phyloP scores from a whole-genome alignment of 2,329 filamentous ascomycete species.

The Fusarium anguioides region DNA sequence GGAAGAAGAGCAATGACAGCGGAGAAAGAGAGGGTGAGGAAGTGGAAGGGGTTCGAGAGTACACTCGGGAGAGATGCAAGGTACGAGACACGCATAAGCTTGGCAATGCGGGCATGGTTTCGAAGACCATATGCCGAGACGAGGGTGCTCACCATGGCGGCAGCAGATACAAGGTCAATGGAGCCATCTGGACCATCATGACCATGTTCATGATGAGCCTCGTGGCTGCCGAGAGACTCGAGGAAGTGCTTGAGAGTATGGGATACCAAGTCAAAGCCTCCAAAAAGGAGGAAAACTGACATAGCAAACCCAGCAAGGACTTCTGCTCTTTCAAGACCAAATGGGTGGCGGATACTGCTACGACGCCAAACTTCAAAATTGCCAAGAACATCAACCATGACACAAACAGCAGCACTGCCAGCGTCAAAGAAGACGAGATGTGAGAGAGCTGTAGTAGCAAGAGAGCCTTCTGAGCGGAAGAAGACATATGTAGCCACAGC shows the following conservation, averaged over 20 bases:
- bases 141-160: constrained; percentile 84
- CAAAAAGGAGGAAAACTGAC: constrained; percentile 96
- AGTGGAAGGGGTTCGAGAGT: constrained; percentile 95
- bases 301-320: constrained; percentile 96
- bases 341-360: constrained; percentile 91
- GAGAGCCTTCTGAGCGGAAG: constrained; percentile 84
- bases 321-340: constrained; percentile 90
- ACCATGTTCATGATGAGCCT: constrained; percentile 75
- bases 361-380: constrained; percentile 99
- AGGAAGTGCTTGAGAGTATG: constrained; percentile 95
- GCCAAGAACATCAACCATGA: constrained; percentile 89
- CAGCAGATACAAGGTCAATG: constrained; percentile 82
- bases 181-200: constrained; percentile 77
- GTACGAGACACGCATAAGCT: constrained; percentile 87
- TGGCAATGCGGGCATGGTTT: constrained; percentile 92
- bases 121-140: constrained; percentile 87
- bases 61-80: constrained; percentile 84
- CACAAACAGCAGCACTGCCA: constrained; percentile 89
- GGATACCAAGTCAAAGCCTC: constrained; percentile 93
- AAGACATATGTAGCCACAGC: constrained; percentile 85
- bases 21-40: constrained; percentile 90
- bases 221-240: constrained; percentile 70
- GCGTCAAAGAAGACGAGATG: constrained; percentile 97
- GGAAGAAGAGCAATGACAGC: constrained; percentile 82
- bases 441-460: constrained; percentile 91